Evolutionary conservation across 495 filamentous ascomycete genomes (phyloP).

Genomic region (Acidiella bohemica): DNA sequence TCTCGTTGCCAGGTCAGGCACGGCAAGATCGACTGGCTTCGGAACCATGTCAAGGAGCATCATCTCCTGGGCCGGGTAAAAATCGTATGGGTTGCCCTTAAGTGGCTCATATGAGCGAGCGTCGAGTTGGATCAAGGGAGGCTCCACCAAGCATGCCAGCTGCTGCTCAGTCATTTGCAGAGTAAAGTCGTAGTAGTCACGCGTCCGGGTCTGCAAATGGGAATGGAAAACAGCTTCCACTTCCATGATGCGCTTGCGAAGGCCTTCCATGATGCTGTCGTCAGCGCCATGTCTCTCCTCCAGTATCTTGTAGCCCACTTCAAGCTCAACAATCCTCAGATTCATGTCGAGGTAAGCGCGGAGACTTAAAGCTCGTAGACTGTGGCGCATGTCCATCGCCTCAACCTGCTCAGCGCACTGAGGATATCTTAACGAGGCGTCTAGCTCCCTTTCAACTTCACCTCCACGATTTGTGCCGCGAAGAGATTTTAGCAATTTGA

Average conservation of each 20-base stretch:
- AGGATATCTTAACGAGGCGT: background rate
- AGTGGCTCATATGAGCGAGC: conserved; percentile 13
- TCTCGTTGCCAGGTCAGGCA: conserved; percentile 3
- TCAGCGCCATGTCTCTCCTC: conserved; percentile 1
- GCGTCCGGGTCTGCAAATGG: background rate
- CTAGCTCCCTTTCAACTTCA: background rate
- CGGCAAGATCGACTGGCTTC: conserved; percentile 4
- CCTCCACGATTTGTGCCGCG: background rate
- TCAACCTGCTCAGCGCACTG: background rate
- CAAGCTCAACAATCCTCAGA: conserved; percentile 7
- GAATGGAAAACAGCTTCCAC: background rate
- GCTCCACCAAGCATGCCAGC: conserved; percentile 4
- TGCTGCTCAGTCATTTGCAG: conserved; percentile 6
- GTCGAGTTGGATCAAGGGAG: conserved; percentile 6
- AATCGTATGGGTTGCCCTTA: conserved; percentile 5
- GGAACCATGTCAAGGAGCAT: conserved; percentile 22
- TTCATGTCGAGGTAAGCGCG: background rate
- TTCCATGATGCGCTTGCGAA: conserved; percentile 1
- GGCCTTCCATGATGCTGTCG: background rate
- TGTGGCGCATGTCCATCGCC: background rate
- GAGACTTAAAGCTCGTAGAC: background rate
- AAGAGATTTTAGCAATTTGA: background rate
- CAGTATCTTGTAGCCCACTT: conserved; percentile 2
- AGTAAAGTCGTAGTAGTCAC: background rate
- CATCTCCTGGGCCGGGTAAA: conserved; percentile 7